A percentile compares a stretch with the other conserved stretches of the same genome.
These are phyloP conservation scores for Penicillium sp. DNA, from an alignment of 2,329 filamentous ascomycete species.

Conservation along the genomic window DNA sequence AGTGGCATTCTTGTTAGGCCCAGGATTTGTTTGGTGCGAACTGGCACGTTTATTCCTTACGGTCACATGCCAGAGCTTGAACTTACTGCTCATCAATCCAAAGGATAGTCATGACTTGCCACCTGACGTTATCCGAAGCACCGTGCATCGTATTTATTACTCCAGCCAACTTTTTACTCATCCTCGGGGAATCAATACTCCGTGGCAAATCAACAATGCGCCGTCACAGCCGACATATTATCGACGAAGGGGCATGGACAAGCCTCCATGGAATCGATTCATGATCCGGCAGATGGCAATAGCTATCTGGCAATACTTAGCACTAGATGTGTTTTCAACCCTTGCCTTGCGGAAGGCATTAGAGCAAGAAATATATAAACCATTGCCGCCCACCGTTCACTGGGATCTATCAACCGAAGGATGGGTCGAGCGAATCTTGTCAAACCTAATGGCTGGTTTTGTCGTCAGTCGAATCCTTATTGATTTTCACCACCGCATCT, in stretches of 20 bases:
- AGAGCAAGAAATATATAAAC: background rate
- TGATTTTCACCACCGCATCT: conserved; percentile 24
- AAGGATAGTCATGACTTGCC: conserved; percentile 12
- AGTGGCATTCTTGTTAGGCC: background rate
- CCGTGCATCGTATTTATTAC: conserved; percentile 4
- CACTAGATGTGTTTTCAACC: conserved; percentile 14
- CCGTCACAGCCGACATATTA: conserved; percentile 24
- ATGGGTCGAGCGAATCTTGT: conserved; percentile 15
- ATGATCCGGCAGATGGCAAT: conserved; percentile 24
- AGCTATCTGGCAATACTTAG: conserved; percentile 26
- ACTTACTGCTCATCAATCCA: conserved; percentile 20
- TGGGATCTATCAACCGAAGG: conserved; percentile 15
- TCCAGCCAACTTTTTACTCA: conserved; percentile 12
- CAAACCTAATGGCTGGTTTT: conserved; percentile 19
- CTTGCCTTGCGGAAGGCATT: background rate
- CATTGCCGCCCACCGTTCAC: conserved; percentile 1
- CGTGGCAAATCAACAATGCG: conserved; percentile 26
- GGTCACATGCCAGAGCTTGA: conserved; percentile 3
- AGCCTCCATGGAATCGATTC: conserved; percentile 16
- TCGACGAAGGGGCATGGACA: background rate
- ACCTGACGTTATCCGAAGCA: background rate
- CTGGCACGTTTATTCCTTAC: conserved; percentile 1
- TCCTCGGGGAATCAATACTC: conserved; percentile 26
- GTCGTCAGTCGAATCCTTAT: conserved; percentile 23
- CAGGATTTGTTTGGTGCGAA: conserved; percentile 2